Evolutionary conservation across 1,284 basidiomycete species (phyloP), one percentile per base, ranked within the genome.

Genomic region (Ceratobasidium theobromae): DNA sequence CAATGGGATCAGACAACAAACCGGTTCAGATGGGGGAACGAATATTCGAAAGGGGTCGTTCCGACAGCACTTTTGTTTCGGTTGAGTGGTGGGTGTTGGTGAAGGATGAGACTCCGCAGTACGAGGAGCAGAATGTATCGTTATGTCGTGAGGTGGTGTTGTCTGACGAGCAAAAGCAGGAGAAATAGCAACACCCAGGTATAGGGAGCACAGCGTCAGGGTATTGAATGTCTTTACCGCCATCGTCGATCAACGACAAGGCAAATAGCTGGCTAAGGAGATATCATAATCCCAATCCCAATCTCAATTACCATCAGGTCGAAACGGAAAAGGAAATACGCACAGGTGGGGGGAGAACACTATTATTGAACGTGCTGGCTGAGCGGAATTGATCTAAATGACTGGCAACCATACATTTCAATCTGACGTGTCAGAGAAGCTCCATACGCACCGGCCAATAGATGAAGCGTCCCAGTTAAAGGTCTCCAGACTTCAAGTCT

Each of bases 1-100:
- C 16, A 80, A 73, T 4, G 85, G 83, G 57, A 81, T 83, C 65
- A 91, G 76, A 71, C 86, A 88, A 75, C 89, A 91, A 55, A 89
- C 72, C 1, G 84, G 87, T n/a, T 70, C 69, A 3, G 67, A 68
- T n/a, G 52, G 69, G 4, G 57, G 57, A 9, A 28, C 57, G 23
- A 60, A 49, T 25, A 60, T 35, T 25, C 57, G 57, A 27, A 60
- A 60, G 16, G 57, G 57, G 27, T 60, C 46, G 32, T 60, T 60
- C n/a, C 30, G 57, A 6, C 45, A 60, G 21, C n/a, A 60, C 27
- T 49, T 48, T 14, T 32, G 25, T 33, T 48, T 60, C 28, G 21
- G 32, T 32, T 18, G 43, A 46, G 33, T 35, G 25, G 45, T 51
- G 8, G 57, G 45, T 12, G 57, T 35, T 38, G 57, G 45, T 18